Evolutionary conservation across 2,329 filamentous ascomycete species (phyloP), one percentile per base, ranked within the genome.

Genomic region (Huntiella moniliformis): DNA sequence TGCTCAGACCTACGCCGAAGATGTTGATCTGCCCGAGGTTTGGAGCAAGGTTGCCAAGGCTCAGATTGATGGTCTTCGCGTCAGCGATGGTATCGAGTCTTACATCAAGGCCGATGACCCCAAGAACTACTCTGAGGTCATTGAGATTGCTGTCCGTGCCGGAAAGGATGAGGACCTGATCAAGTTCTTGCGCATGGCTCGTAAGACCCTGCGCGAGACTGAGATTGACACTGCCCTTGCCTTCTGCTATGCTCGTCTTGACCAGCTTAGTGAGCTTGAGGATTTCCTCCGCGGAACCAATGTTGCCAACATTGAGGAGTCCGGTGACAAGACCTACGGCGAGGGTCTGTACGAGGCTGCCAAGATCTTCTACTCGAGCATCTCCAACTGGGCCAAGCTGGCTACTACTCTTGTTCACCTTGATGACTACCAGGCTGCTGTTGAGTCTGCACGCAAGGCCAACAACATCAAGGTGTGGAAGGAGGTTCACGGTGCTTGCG

Each of bases 401-500:
- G 87, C 91, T 11, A 96, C 91, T 8, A 98, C 91, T 8, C 74
- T 96, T 50, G 91, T 98, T n/a, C 86, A 96, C 61, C 77, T 98
- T 5, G 82, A 79, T 53, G 91, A 98, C 55, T 96, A 98, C 67
- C 92, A 98, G 64, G 85, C 85, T 55, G 91, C 91, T 39, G 91
- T 98, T 37, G 91, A 98, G 61, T 95, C 86, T 57, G 91, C 92
- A 18, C 83, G 91, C 61, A 96, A 98, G 67, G 91, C 91, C 56
- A 98, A 96, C 71, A 96, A 85, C 63, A 87, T 95, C 64, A 95
- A 93, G 69, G 91, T 98, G 44, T 98, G 91, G 91, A 93, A 91
- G 66, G 84, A 98, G 64, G 91, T 98, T 54, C 92, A 96, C 65
- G 82, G 85, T 58, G 91, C 88, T 16, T 98, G 91, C 59, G 83